A percentile compares a stretch with the other conserved stretches of the same genome.
Evolutionary conservation across 2,329 filamentous ascomycete genomes (phyloP).

Genomic region (Trichoderma guizhouense): DNA sequence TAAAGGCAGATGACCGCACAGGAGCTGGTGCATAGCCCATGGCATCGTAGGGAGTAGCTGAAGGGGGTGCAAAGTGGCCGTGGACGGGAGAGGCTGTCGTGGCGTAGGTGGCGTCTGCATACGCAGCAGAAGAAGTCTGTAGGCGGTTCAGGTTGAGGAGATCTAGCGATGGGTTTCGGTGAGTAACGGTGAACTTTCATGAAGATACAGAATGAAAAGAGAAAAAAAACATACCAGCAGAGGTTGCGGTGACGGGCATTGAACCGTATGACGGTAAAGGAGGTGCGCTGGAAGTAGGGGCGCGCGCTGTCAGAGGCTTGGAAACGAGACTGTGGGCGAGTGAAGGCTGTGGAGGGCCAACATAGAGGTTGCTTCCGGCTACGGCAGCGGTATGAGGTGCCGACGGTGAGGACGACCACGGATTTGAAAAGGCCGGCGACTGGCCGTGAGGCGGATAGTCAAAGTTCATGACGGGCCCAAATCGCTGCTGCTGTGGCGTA

Average conservation of each 20-base stretch:
- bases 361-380: conserved; percentile 61
- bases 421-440: conserved; percentile 81
- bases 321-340: conserved; percentile 55
- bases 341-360: conserved; percentile 47
- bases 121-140: conserved; percentile 60
- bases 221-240: conserved; percentile 56
- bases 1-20: conserved; percentile 47
- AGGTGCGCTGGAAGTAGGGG: conserved; percentile 55
- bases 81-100: conserved; percentile 65
- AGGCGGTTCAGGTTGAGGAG: conserved; percentile 66
- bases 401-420: conserved; percentile 66
- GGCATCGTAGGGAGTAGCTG: conserved; percentile 68
- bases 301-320: conserved; percentile 48
- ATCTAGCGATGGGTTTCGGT: conserved; percentile 70
- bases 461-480: conserved; percentile 71
- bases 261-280: conserved; percentile 68
- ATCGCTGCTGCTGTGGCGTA: conserved; percentile 78
- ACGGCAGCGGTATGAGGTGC: conserved; percentile 43
- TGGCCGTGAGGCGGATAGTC: conserved; percentile 58
- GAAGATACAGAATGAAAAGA: background rate
- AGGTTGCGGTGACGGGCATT: conserved; percentile 69
- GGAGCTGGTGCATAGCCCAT: conserved; percentile 71
- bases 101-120: conserved; percentile 67
- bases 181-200: conserved; percentile 38
- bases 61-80: conserved; percentile 60